phyloP scores from a whole-genome alignment of 352 stramenopile species.

The Phytophthora sansomeana region DNA sequence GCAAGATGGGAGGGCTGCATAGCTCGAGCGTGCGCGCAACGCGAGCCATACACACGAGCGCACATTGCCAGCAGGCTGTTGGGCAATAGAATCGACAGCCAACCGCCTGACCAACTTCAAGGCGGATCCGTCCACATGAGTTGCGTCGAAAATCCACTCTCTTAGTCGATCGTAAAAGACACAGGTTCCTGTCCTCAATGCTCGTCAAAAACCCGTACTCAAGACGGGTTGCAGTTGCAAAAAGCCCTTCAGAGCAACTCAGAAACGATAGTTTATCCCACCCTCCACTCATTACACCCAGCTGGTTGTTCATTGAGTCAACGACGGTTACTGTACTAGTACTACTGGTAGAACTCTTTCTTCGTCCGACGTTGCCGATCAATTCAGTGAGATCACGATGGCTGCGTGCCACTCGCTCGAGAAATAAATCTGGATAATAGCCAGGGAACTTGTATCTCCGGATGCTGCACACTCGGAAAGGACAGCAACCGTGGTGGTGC shows the following conservation, averaged over 20 bases:
- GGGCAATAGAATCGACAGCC: constrained; percentile 21
- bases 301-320: constrained; percentile 1
- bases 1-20: constrained; percentile 26
- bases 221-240: neutral
- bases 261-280: neutral
- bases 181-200: no score
- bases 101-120: constrained; percentile 23
- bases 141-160: constrained; percentile 22
- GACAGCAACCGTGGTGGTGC: neutral
- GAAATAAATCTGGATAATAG: constrained; percentile 43
- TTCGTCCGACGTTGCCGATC: no score
- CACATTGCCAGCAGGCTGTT: constrained; percentile 1
- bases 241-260: neutral
- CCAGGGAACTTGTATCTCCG: constrained; percentile 28
- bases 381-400: constrained; percentile 19
- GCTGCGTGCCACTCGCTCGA: constrained; percentile 21
- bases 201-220: neutral
- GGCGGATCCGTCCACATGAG: constrained; percentile 21
- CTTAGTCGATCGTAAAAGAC: constrained; percentile 22
- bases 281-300: neutral
- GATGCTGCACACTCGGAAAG: constrained; percentile 26
- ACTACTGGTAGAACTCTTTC: no score
- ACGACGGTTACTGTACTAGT: no score
- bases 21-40: neutral
- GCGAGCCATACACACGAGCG: no score